Evolutionary conservation across 75 land plant genomes (phyloP).

Genomic region (Adiantum capillusveneris): DNA sequence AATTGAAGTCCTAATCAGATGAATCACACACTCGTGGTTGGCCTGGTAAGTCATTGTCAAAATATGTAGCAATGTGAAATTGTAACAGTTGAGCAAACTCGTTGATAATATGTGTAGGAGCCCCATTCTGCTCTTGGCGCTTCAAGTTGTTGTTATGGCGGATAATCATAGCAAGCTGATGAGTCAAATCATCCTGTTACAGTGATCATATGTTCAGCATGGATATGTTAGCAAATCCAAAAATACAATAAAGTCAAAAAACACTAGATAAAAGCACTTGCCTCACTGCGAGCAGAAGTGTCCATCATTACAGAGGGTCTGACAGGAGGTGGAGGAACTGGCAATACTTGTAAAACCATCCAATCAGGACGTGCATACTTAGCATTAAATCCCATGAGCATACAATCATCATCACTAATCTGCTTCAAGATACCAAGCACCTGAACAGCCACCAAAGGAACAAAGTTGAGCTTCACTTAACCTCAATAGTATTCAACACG

Average conservation of each 20-base stretch:
- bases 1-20: not conserved
- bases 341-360: constrained; percentile 98
- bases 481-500: not conserved
- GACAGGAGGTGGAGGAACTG: constrained; percentile 97
- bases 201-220: not conserved
- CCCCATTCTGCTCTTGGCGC: constrained; percentile 82
- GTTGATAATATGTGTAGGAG: constrained; percentile 88
- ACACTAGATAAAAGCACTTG: constrained; percentile 13
- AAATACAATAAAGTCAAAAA: not conserved
- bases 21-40: constrained; percentile 76
- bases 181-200: constrained; percentile 89
- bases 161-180: constrained; percentile 98
- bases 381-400: constrained; percentile 73
- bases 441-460: constrained; percentile 25
- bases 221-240: not conserved
- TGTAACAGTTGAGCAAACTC: constrained; percentile 93
- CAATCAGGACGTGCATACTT: constrained; percentile 99
- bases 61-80: constrained; percentile 95
- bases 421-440: constrained; percentile 82
- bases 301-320: constrained; percentile 99
- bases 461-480: not conserved
- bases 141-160: constrained; percentile 85
- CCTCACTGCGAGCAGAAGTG: constrained; percentile 93
- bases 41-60: constrained; percentile 97
- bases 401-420: constrained; percentile 84